A percentile compares a stretch with the other conserved stretches of the same genome.
These are phyloP conservation scores for Sextonia rubra DNA, from an alignment of 164 flowering plant species.

Conservation along the genomic window DNA sequence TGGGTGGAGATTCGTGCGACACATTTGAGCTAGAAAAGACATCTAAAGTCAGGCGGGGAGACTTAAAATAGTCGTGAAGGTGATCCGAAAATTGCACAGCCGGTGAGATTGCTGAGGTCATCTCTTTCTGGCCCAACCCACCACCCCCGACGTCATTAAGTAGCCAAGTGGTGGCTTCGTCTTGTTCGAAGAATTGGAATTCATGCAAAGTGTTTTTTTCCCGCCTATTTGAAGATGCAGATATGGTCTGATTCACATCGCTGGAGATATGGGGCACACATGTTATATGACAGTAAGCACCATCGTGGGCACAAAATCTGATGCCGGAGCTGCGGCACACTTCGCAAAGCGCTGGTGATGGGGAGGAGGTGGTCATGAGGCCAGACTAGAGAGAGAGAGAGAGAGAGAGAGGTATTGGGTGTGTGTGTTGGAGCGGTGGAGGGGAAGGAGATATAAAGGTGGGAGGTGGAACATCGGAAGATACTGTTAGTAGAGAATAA, in stretches of 20 bases:
- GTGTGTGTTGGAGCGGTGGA: neutral
- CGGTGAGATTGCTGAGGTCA: neutral
- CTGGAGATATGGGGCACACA: neutral
- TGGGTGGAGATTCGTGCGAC: conserved; percentile 2
- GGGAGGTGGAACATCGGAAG: neutral
- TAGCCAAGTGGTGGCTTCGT: conserved; percentile 2
- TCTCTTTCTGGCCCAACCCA: neutral
- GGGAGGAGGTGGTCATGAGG: neutral
- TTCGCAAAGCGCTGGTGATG: neutral
- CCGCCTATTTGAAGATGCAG: neutral
- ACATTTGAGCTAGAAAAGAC: neutral
- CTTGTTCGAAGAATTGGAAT: conserved; percentile 9
- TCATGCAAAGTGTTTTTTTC: neutral
- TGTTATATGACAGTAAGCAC: neutral
- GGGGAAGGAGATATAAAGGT: neutral
- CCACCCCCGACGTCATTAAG: neutral
- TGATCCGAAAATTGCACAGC: neutral
- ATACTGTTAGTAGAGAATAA: neutral
- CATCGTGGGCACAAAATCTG: neutral
- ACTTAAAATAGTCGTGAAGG: neutral
- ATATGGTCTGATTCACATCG: neutral
- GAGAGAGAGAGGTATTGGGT: neutral
- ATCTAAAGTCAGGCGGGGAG: neutral
- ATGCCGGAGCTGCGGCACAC: neutral
- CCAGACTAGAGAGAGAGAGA: neutral